Base-by-base conservation (phyloP, 139 green algal species). In the Diplosphaera chodatii region DNA sequence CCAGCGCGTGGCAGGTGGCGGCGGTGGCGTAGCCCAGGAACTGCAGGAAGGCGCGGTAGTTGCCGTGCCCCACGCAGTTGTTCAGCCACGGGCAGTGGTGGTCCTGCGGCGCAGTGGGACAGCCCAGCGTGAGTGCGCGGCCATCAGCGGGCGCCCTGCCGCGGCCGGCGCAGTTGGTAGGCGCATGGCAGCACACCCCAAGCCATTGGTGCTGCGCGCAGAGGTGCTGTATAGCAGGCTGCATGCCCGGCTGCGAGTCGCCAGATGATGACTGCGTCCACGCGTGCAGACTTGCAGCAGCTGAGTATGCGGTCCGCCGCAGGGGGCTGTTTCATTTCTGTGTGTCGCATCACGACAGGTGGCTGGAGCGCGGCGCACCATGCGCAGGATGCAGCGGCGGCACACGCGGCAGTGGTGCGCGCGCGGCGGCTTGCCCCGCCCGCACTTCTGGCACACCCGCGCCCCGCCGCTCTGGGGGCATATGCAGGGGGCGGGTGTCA, bases 31-130 rank as follows among this genome's bases (percentile, higher is more conserved):
- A 90, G 37, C 87, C 70, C 3, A 92, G 77, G 37, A 87, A 91
- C 69, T 92, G 79, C 32, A 97, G 83, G 82, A 97, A 97, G 23
- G 82, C 72, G 27, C 89, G 86, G 80, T 96, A 94, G 84, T 97
- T 97, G 34, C 75, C 75, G 63, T 97, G 91, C 0, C 92, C 92
- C 0, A 97, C 86, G 80, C 92, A 97, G 69, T 96, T 96, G 78
- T 92, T 92, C 22, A 91, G 85, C 91, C 88, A 91, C 31, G 68
- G 63, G 69, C 78, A 85, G 29, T 84, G 75, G 56, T 86, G 78
- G 70, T 86, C 78, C 75, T 70, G 33, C 32, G 72, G 32, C n/a
- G n/a, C n/a, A n/a, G 27, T 41, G 67, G 21, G 41, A 37, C 4
- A 63, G 27, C n/a, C 13, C 31, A 37, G 40, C 25, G n/a, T 37